Evolutionary conservation across 768 basidiomycete genomes (phyloP), one percentile per base, ranked within the genome.

Genomic region (Suillus ampliporus): DNA sequence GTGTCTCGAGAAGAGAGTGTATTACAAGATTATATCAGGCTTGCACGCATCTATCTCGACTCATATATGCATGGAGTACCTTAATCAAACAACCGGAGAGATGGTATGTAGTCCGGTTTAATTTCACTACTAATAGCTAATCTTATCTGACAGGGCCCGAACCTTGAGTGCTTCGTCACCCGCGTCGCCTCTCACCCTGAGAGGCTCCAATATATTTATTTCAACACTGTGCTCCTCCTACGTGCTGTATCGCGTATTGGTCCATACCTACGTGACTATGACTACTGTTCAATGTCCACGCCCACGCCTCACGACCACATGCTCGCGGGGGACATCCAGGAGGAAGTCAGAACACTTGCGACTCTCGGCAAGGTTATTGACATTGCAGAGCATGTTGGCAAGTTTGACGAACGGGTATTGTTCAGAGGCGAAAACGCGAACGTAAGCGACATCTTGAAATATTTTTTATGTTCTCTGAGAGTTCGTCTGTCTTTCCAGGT

Each of bases 1-100:
- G 63, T 99, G 97, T 74, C 77, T 98, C 28, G 97, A 99, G 76
- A 98, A 98, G 78, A 82, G 91, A 63, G 94, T 98, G 1, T 99
- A 99, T 71, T 99, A 99, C 75, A 90, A 95, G 72, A 87, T 99
- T 60, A 90, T 99, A 50, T 99, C 97, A 40, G 90, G 97, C 38
- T 82, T 99, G 4, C 97, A 99, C 76, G 94, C 97, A 14, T 97
- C 95, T 13, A 99, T 99, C 64, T 97, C 97, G 8, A 97, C 94
- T 2, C 97, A 99, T 72, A 91, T 99, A 65, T 99, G 97, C 69
- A 78, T 85, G 57, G 95, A 98, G 61, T 88, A 89, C 72, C 82
- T 99, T 28, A 91, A 99, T 71, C 95, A 96, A 73, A 84, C 84
- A 1, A 98, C 93, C 4, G 97, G 97, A 5, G 80, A 89, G 85